Base-by-base conservation (phyloP, 163 green algal genomes). In the Chlamydomonas reinhardtii region DNA sequence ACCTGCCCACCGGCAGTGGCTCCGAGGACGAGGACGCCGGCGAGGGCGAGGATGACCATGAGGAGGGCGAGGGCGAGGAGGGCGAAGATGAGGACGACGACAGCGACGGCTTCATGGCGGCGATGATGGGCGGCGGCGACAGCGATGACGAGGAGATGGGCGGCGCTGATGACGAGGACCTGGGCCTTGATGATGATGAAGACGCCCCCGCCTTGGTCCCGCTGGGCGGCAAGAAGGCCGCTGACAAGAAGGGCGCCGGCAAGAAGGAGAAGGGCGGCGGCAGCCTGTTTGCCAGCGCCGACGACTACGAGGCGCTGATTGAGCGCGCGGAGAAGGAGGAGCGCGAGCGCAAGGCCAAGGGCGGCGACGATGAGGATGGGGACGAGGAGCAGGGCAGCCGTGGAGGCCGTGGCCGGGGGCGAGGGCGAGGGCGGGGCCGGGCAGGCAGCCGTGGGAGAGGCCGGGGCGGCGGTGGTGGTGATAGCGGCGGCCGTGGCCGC, bases 291-390 rank as follows among this genome's bases (percentile, higher is more conserved):
- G 88, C 92, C 9, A 79, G 83, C 19, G 88, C 90, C 12, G 91
- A 94, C 9, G 90, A 95, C n/a, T 94, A 90, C 70, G 86, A 70
- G 22, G 81, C 91, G 27, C 37, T 92, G 27, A 83, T 92, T 54
- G 75, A 89, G 4, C n/a, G 90, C 25, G 72, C 81, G 32, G 84
- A 94, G 62, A 20, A 12, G 59, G 70, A 87, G 71, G 35, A 74
- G 71, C 48, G 48, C 48, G 48, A 56, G 48, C 48, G 48, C 12
- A 9, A 14, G 48, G 48, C 48, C 48, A 56, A 56, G 48, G 48
- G 48, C 48, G 48, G 48, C 48, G 43, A 6, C 43, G 48, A 56
- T 17, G 48, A 19, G 12, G 48, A 17, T 14, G 48, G 14, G 1
- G 48, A 56, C 48, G 48, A 56, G 48, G 48, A 56, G 48, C 11